Evolutionary conservation across 805 yeast genomes (phyloP), one percentile per base, ranked within the genome.

Genomic region (Yarrowia bubula): DNA sequence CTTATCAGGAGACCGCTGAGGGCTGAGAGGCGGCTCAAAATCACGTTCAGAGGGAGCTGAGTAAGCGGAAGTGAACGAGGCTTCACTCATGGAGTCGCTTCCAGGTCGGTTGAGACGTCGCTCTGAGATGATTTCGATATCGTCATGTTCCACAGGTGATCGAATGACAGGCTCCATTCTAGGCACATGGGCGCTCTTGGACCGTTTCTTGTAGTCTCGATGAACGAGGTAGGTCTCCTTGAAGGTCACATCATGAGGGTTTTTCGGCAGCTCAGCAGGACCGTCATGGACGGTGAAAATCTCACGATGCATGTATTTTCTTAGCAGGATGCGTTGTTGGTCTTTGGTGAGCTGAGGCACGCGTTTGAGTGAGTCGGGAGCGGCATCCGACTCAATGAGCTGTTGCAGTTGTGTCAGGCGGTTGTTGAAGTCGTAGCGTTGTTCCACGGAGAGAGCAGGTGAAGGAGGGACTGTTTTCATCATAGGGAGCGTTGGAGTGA

Each of bases 281-380:
- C 61, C 61, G 14, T 41, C 47, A 22, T 67, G 66, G n/a, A 70
- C 68, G 1, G 73, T 71, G 66, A 71, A 71, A 17, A 71, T 69
- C 47, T 71, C 73, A 8, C 73, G 66, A 51, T 71, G 73, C 38
- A 71, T 68, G 47, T 63, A 68, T 61, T 67, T 66, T 11, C 72
- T 62, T 4, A 70, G 62, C 22, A 58, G 58, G 1, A 63, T 37
- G 10, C 48, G 42, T n/a, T 48, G 66, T 15, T 50, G 42, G 32
- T 65, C 51, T 22, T 58, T 58, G 43, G 51, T 3, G 39, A 58
- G 51, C 10, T 58, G 41, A 15, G 64, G 51, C 42, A 58, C 64
- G 15, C 28, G 32, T 43, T 58, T 44, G 35, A 58, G 41, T 18
- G 64, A 43, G 6, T 37, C 43, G 0, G 64, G 64, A 1, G 64